Evolutionary conservation across 2,329 filamentous ascomycete species (phyloP), one percentile per base, ranked within the genome.

Genomic region (Exophiala sp.): DNA sequence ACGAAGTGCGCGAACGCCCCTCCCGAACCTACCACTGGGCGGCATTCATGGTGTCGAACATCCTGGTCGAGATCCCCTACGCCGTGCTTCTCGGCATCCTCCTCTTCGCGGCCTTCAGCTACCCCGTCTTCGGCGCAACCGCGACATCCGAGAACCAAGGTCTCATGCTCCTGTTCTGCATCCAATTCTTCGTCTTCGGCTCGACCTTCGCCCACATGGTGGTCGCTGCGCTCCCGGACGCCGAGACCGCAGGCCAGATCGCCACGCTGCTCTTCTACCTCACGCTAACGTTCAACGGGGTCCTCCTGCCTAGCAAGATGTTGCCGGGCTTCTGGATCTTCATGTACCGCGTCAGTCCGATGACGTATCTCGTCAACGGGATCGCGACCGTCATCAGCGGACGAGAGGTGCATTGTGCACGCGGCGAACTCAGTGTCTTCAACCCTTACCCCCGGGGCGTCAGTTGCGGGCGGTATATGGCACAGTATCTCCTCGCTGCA

Each of bases 311-410:
- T 4, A 83, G 84, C 0, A 66, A 70, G 2, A 66, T 69, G 57
- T 69, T 88, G 4, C 77, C 78, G 1, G 76, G 76, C 6, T 86
- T 88, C 68, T 90, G 82, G 81, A 69, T 84, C 60, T 88, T 88
- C 73, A 86, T 90, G 83, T 91, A 91, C 68, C 80, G 84, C 41
- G 70, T 88, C 43, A 88, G 83, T 0, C 88, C 88, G 0, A 85
- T 95, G 60, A 89, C 85, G 0, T 95, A 95, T 65, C 71, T 93
- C 11, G 79, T 91, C 21, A 77, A 77, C 6, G 85, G 82, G 13
- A 81, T 94, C 0, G 77, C 82, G 0, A 79, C 78, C 0, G 86
- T 79, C 2, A 70, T 95, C 2, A 84, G 84, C 39, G 82, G 84
- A 59, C 79, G 79, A 0, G 39, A 69, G 0, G 80, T 91, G 22